These are phyloP conservation scores for Galeopsis tetrahit DNA, from an alignment of 257 asterid genomes.

Conservation along the genomic window DNA sequence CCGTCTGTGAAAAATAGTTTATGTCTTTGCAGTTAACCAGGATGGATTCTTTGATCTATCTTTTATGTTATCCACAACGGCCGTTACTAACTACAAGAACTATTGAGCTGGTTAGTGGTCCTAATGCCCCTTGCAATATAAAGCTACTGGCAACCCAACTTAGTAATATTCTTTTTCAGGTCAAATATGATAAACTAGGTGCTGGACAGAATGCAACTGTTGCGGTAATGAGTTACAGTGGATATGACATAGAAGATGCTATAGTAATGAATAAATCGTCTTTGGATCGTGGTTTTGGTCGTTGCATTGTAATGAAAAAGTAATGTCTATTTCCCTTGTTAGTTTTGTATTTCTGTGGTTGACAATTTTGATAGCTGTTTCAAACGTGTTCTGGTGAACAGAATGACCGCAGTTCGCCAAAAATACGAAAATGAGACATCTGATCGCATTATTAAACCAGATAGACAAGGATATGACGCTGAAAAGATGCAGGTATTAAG, in stretches of 20 bases:
- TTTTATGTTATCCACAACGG: constrained; percentile 95
- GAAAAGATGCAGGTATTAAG: constrained; percentile 70
- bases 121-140: constrained; percentile 15
- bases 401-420: constrained; percentile 62
- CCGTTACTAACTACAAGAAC: constrained; percentile 92
- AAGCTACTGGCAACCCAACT: neutral
- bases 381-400: constrained; percentile 41
- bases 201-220: constrained; percentile 99
- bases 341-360: constrained; percentile 28
- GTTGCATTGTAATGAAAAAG: constrained; percentile 91
- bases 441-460: constrained; percentile 74
- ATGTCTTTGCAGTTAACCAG: constrained; percentile 64
- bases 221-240: constrained; percentile 99
- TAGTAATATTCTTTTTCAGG: constrained; percentile 51
- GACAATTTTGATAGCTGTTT: constrained; percentile 19
- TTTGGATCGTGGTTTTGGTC: constrained; percentile 99
- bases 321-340: constrained; percentile 36
- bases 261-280: constrained; percentile 98
- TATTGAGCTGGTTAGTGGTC: constrained; percentile 83
- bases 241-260: constrained; percentile 98
- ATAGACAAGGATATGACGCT: constrained; percentile 56
- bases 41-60: constrained; percentile 85
- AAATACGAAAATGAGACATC: constrained; percentile 60
- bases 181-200: constrained; percentile 85
- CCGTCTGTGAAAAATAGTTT: constrained; percentile 14